Conservation (phyloP, 305 asterid species). For the Fraxinus dipetala region DNA sequence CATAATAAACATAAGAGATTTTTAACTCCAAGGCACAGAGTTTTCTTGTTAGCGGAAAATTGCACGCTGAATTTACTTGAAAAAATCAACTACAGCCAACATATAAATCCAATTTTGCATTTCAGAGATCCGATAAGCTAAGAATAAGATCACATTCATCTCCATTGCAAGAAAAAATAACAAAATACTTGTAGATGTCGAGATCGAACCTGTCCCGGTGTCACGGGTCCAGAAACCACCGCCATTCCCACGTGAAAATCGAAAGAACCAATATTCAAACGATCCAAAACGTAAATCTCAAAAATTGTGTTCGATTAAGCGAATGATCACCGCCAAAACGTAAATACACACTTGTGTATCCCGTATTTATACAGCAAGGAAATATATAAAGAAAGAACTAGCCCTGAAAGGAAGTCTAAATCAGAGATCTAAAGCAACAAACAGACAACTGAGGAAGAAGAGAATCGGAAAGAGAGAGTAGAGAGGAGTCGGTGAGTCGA, state of each 20-base stretch:
- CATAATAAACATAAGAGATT: neutral
- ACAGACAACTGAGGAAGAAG: neutral
- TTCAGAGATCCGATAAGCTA: slow-evolving; percentile 19
- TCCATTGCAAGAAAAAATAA: slow-evolving; percentile 8
- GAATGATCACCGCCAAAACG: slow-evolving; percentile 19
- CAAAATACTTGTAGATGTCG: neutral
- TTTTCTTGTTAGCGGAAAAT: neutral
- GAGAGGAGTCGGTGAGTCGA: neutral
- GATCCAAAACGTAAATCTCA: slow-evolving; percentile 22
- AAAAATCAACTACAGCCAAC: neutral
- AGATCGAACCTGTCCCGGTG: slow-evolving; percentile 66
- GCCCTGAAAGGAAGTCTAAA: slow-evolving; percentile 20
- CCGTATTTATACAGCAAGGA: neutral
- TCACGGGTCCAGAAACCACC: slow-evolving; percentile 71
- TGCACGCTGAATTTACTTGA: neutral
- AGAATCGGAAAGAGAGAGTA: neutral
- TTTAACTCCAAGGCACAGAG: neutral
- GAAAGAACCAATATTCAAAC: slow-evolving; percentile 23
- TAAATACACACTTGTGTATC: slow-evolving; percentile 16
- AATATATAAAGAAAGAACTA: slow-evolving; percentile 21
- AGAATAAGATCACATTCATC: slow-evolving; percentile 1
- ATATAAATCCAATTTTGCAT: slow-evolving; percentile 9
- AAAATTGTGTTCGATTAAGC: slow-evolving; percentile 33
- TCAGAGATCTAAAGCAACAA: slow-evolving; percentile 67
- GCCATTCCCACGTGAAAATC: slow-evolving; percentile 44